Evolutionary conservation across 495 filamentous ascomycete species (phyloP).

Genomic region (Extremus antarcticus): DNA sequence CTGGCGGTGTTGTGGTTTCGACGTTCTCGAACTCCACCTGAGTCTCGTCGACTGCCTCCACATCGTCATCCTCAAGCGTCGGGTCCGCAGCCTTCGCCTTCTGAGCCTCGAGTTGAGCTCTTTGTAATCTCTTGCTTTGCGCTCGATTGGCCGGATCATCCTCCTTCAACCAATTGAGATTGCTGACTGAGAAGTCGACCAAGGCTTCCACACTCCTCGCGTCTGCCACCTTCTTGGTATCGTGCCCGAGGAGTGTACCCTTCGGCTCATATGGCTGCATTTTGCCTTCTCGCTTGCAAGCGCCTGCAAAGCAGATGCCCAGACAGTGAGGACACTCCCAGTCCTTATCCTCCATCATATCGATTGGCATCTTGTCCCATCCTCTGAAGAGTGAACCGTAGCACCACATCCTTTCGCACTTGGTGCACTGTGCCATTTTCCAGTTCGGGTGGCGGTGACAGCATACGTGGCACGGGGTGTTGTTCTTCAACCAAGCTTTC

Average conservation of each 20-base stretch:
- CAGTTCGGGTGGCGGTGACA: constrained; percentile 60
- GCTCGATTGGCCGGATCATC: constrained; percentile 35
- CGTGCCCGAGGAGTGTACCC: constrained; percentile 74
- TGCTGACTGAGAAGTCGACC: constrained; percentile 75
- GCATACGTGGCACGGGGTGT: constrained; percentile 66
- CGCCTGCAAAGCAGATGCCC: constrained; percentile 71
- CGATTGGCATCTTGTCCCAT: constrained; percentile 74
- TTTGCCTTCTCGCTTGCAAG: constrained; percentile 50
- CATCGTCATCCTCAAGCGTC: constrained; percentile 32
- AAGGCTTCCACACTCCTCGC: constrained; percentile 76
- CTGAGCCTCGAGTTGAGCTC: constrained; percentile 41
- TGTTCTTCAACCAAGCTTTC: constrained; percentile 37
- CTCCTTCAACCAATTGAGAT: constrained; percentile 64
- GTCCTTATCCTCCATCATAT: constrained; percentile 60
- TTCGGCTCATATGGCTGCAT: constrained; percentile 69
- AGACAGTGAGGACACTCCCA: constrained; percentile 86
- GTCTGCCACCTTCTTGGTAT: constrained; percentile 80
- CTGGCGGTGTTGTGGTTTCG: constrained; percentile 29
- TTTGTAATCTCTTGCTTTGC: constrained; percentile 38
- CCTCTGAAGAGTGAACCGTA: constrained; percentile 81
- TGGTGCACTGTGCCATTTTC: constrained; percentile 68
- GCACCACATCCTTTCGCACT: constrained; percentile 66
- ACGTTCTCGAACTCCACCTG: constrained; percentile 22
- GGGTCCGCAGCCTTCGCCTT: constrained; percentile 35
- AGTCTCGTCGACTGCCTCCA: constrained; percentile 21